Base-by-base conservation (phyloP, 2,329 filamentous ascomycete species). In the Sporothrix curviconia region DNA sequence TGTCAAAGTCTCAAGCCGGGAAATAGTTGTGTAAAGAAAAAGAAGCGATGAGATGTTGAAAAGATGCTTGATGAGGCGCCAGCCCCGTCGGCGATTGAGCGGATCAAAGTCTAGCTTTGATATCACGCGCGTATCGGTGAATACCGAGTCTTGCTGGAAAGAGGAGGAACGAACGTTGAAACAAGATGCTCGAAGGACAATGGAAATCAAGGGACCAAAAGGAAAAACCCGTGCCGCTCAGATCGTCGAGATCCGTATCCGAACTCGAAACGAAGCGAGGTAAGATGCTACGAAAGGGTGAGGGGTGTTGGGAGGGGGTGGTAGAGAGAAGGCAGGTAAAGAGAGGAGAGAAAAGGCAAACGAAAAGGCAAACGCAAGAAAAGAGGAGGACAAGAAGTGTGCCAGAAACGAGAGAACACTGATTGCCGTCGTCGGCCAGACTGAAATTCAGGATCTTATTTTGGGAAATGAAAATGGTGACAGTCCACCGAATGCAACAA, bases 91-190 rank as follows among this genome's bases (percentile, higher is more conserved):
- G 36, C 43, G 43, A 15, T 46, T 40, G 8, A 12, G 32, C 22
- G 34, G 25, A 43, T 39, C 51, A 53, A 58, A 58, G 56, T 46
- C 56, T 58, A 47, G 56, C 56, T 58, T 49, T 34, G 56, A 49
- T 12, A 30, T n/a, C 32, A 17, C 34, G 32, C 11, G 56, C 36
- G 50, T 43, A 54, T 58, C 37, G 36, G 43, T 12, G 22, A 34
- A 24, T n/a, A n/a, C n/a, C n/a, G n/a, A n/a, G n/a, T n/a, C n/a
- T n/a, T n/a, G n/a, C n/a, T n/a, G n/a, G n/a, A n/a, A n/a, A n/a
- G n/a, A 32, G 30, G 25, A 51, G 24, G 30, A 42, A 43, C 30
- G 15, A 15, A 17, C 15, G 22, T 36, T 22, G 11, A 37, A 44
- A 47, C n/a, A n/a, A n/a, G n/a, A n/a, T n/a, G n/a, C n/a, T n/a